Percentiles rank a stretch among this genome's conserved stretches.
These are phyloP conservation scores for Tricholoma sp. DNA, from an alignment of 768 basidiomycete species.

Conservation along the genomic window DNA sequence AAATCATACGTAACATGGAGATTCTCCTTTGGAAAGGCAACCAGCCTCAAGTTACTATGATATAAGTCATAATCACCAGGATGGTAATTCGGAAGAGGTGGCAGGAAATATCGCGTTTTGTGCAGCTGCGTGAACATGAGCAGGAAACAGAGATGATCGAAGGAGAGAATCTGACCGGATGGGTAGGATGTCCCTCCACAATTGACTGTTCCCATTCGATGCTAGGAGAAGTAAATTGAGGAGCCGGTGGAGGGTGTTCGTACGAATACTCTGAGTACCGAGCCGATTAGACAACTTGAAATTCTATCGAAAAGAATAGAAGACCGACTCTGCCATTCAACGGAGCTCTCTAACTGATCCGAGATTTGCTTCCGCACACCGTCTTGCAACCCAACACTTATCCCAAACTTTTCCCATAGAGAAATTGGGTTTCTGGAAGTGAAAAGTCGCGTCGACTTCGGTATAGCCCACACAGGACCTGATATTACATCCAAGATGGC, in stretches of 20 bases:
- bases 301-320: too few relatives aligned
- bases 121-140: conserved; percentile 42
- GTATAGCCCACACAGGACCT: too few relatives aligned
- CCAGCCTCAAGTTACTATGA: conserved; percentile 42
- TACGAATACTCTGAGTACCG: conserved; percentile 37
- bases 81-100: conserved; percentile 38
- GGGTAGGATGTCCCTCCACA: conserved; percentile 56
- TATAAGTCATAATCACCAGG: conserved; percentile 49
- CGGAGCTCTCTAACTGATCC: conserved; percentile 42
- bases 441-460: conserved; percentile 17
- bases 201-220: conserved; percentile 60
- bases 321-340: conserved; percentile 48
- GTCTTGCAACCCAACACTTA: conserved; percentile 30
- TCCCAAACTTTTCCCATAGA: conserved; percentile 41
- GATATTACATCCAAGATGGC: conserved; percentile 23
- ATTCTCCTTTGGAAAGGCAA: conserved; percentile 37
- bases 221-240: conserved; percentile 40
- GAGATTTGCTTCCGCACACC: conserved; percentile 35
- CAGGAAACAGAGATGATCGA: neutral
- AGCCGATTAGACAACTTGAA: neutral
- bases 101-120: conserved; percentile 49
- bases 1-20: conserved; percentile 49
- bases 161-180: conserved; percentile 35
- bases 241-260: conserved; percentile 40
- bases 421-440: conserved; percentile 29